These are phyloP conservation scores for Trichophyton mentagrophytes DNA, from an alignment of 2,329 filamentous ascomycete genomes.

Conservation along the genomic window DNA sequence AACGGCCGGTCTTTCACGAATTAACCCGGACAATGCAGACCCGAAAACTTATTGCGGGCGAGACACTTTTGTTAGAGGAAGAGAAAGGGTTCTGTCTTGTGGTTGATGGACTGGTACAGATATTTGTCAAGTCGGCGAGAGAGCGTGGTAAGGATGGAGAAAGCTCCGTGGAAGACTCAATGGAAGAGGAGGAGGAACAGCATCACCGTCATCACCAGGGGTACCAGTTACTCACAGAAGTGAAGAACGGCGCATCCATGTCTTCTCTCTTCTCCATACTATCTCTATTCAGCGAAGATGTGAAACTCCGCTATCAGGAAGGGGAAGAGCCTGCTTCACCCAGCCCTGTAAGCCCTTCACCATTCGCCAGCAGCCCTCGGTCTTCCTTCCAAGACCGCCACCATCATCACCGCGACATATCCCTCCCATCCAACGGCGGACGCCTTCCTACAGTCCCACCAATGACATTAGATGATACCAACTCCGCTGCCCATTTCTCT, in stretches of 20 bases:
- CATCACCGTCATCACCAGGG: slow-evolving; percentile 52
- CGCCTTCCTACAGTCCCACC: slow-evolving; percentile 55
- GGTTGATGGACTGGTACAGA: slow-evolving; percentile 90
- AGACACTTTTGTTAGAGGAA: slow-evolving; percentile 88
- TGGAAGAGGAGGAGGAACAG: slow-evolving; percentile 43
- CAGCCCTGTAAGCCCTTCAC: slow-evolving; percentile 21
- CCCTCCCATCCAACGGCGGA: slow-evolving; percentile 17
- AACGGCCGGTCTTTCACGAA: slow-evolving; percentile 94
- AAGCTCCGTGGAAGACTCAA: slow-evolving; percentile 32
- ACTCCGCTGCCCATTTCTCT: slow-evolving; percentile 16
- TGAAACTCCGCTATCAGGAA: slow-evolving; percentile 59
- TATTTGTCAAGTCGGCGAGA: slow-evolving; percentile 85
- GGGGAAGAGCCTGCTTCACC: slow-evolving; percentile 36
- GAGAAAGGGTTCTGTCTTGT: slow-evolving; percentile 97
- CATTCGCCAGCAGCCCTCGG: slow-evolving; percentile 20
- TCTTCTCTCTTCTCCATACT: slow-evolving; percentile 91
- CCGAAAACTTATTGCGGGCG: slow-evolving; percentile 84
- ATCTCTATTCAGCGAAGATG: slow-evolving; percentile 90
- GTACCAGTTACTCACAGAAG: slow-evolving; percentile 90
- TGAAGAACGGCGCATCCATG: slow-evolving; percentile 96
- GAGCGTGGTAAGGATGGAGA: slow-evolving; percentile 19
- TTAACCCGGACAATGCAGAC: slow-evolving; percentile 98
- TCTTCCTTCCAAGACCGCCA: slow-evolving; percentile 9
- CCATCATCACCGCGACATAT: slow-evolving; percentile 6
- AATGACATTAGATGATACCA: slow-evolving; percentile 44